Evolutionary conservation across 108 stramenopile genomes (phyloP), one percentile per base, ranked within the genome.

Genomic region (Cyclotella distinguenda): DNA sequence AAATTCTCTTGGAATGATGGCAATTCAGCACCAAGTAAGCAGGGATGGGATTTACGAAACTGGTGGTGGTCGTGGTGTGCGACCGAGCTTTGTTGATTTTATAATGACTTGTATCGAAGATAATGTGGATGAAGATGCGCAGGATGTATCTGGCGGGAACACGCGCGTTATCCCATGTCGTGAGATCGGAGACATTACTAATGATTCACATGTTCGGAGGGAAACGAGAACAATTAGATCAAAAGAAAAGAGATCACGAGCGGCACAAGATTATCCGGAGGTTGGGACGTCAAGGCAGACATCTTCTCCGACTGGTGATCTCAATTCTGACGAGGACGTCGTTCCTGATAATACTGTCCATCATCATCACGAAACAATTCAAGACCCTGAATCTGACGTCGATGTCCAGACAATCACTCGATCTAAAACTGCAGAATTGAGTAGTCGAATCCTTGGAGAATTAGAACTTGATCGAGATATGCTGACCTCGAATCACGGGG

Each of bases 11-110:
- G 87, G 87, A 9, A 88, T 88, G 78, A 82, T 88, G 72, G 87
- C 87, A 18, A 85, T 88, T 48, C 87, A 88, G 61, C 87, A 88
- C 70, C 84, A 88, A 56, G 66, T 84, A 26, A 45, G 77, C 3
- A 68, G 55, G 25, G 60, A 75, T 33, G 60, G 31, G 4, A 26
- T 55, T 51, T 28, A 10, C 11, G 66, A 80, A 48, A 25, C n/a
- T 50, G 30, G 28, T 35, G 36, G 18, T n/a, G 58, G 15, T 13
- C 38, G 38, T 42, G 51, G 43, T 27, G 81, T 66, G 11, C 50
- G 56, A 10, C 82, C 85, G 1, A 82, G 71, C 52, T 84, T 84
- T 70, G 82, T 87, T 28, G 86, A 83, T 70, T 84, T 84, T 59
- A 80, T 86, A 46, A 80, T 86, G 79, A 65, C 64, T 12, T 80